Evolutionary conservation across 768 basidiomycete genomes (phyloP).

Genomic region (Melanogaster broomeanus): DNA sequence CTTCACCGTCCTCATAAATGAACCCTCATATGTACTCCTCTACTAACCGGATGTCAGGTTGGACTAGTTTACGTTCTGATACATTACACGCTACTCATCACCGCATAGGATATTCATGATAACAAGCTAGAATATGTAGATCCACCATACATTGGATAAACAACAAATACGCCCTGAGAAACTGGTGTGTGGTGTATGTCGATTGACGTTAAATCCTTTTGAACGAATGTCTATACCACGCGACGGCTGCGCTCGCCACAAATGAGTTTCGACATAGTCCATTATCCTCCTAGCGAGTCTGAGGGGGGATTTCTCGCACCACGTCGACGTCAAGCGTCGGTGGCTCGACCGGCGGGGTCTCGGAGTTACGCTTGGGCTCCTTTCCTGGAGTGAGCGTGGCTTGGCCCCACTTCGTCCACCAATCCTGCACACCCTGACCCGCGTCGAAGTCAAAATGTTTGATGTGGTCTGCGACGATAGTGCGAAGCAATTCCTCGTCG

Average conservation of each 20-base stretch:
- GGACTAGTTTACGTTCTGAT: neutral
- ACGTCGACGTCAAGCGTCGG: slow-evolving; percentile 14
- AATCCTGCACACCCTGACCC: slow-evolving; percentile 56
- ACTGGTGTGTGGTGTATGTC: too few species aligned
- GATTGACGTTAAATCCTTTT: too few species aligned
- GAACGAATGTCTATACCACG: too few species aligned
- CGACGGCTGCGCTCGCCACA: too few species aligned
- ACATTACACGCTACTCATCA: too few species aligned
- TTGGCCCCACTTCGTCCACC: slow-evolving; percentile 59
- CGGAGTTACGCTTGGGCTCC: neutral
- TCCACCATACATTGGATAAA: too few species aligned
- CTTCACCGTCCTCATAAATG: neutral
- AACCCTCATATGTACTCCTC: neutral
- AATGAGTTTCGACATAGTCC: neutral
- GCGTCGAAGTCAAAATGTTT: slow-evolving; percentile 50
- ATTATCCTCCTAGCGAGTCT: slow-evolving; percentile 14
- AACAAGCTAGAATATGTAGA: too few species aligned
- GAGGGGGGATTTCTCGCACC: slow-evolving; percentile 12
- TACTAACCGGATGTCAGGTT: neutral
- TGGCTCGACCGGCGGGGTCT: neutral
- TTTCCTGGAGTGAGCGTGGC: slow-evolving; percentile 2
- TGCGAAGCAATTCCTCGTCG: slow-evolving; percentile 40
- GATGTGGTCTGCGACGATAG: slow-evolving; percentile 52
- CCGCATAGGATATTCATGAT: too few species aligned
- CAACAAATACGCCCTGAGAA: too few species aligned